phyloP scores from a whole-genome alignment of 2,329 filamentous ascomycete species.

The Rugonectria rugulosa region DNA sequence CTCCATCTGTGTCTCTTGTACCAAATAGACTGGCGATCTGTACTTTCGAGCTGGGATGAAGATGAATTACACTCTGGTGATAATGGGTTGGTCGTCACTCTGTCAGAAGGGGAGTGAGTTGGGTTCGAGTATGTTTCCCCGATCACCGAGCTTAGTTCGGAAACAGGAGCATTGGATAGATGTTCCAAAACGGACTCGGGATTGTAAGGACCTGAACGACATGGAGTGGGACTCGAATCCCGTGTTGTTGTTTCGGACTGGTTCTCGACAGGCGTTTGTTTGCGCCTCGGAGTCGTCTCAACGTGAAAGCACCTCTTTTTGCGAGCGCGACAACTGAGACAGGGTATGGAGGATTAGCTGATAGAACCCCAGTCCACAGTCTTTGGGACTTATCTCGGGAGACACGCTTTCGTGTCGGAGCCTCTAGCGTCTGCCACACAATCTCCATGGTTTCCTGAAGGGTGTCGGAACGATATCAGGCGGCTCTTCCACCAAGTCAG shows the following conservation, averaged over 20 bases:
- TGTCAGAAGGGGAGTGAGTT: background rate
- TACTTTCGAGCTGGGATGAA: background rate
- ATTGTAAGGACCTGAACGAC: slow-evolving; percentile 11
- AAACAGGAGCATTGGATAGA: background rate
- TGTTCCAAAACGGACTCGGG: slow-evolving; percentile 20
- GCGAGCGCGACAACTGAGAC: slow-evolving; percentile 17
- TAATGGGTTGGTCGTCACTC: background rate
- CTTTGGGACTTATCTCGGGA: slow-evolving; percentile 20
- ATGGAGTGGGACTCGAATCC: slow-evolving; percentile 7
- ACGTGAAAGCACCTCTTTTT: slow-evolving; percentile 24
- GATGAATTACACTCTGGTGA: background rate
- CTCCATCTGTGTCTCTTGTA: slow-evolving; percentile 14
- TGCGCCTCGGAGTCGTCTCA: background rate
- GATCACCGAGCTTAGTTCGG: background rate
- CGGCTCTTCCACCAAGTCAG: no score
- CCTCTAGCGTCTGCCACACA: slow-evolving; percentile 17
- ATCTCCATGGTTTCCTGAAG: slow-evolving; percentile 11
- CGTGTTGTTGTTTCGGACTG: slow-evolving; percentile 1
- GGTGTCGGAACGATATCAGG: background rate
- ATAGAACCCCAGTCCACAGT: background rate
- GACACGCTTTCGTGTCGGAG: slow-evolving; percentile 12
- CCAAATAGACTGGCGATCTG: slow-evolving; percentile 10
- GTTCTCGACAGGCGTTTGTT: background rate
- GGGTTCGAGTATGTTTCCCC: background rate
- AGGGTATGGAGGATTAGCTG: slow-evolving; percentile 14